phyloP scores from a whole-genome alignment of 306 rosid genomes.

The Boehmeria nivea region DNA sequence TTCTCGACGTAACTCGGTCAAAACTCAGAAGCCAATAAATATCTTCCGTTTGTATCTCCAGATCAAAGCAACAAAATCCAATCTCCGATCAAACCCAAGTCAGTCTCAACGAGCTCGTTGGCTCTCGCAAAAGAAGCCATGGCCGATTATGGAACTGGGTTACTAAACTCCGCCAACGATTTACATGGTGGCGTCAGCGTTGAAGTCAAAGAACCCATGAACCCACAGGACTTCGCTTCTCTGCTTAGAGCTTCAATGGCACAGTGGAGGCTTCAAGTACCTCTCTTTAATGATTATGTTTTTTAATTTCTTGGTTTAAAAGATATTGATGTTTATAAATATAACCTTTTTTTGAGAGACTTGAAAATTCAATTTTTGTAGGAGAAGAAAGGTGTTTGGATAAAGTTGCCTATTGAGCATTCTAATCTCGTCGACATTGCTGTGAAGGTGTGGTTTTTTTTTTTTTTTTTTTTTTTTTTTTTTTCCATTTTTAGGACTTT shows the following conservation, averaged over 20 bases:
- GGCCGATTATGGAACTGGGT: conserved; percentile 2
- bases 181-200: conserved; percentile 60
- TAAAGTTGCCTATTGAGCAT: conserved; percentile 50
- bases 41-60: not conserved
- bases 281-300: too few relatives aligned
- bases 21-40: too few relatives aligned
- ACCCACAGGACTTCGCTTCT: conserved; percentile 39
- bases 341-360: too few relatives aligned
- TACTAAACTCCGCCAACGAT: conserved; percentile 50
- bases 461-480: too few relatives aligned
- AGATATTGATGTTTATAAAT: too few relatives aligned
- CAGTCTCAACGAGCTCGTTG: conserved; percentile 21
- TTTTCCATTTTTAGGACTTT: too few relatives aligned
- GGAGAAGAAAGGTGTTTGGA: conserved; percentile 89
- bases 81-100: conserved; percentile 20
- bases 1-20: too few relatives aligned
- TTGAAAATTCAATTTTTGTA: conserved; percentile 8
- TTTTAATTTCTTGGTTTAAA: too few relatives aligned
- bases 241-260: conserved; percentile 48
- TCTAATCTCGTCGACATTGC: conserved; percentile 56
- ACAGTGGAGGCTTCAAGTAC: conserved; percentile 63
- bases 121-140: conserved; percentile 20
- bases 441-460: conserved; percentile 45
- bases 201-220: conserved; percentile 45
- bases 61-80: conserved; percentile 15